Evolutionary conservation across 345 rosid species (phyloP), one percentile per base, ranked within the genome.

Genomic region (Trapa bicornis): DNA sequence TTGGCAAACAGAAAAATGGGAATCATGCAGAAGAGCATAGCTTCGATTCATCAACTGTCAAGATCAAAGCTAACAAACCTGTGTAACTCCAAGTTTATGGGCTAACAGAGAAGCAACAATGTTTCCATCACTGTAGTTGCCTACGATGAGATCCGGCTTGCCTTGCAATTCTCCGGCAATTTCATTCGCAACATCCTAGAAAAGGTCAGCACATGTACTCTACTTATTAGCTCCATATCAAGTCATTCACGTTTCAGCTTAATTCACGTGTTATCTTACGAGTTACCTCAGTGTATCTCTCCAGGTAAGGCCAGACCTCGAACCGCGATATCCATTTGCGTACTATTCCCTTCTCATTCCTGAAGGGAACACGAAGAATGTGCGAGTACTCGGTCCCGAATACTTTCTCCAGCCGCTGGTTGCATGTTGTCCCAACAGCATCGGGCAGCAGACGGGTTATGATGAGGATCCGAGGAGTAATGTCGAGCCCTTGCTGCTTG

Each of bases 71-170:
- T 11, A 58, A 12, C 79, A 68, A 77, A 92, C 96, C 98, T 92
- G 91, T 32, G 98, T 92, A 57, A 92, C 98, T 37, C 98, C 87
- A 69, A 92, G 76, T 70, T 89, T 87, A 74, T 89, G 96, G 8
- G 98, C 91, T 60, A 92, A 77, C 82, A 92, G 74, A 6, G 98
- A 86, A 41, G 98, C 97, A 47, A 89, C 98, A 13, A 92, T 84
- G 82, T 92, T 92, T 22, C 97, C 98, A 47, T 92, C 98, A 67
- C 98, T 92, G 81, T 92, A 92, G 74, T 92, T 92, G n/a, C 97
- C 98, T 22, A 92, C 83, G 72, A 92, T 89, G 69, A 92, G 83
- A 82, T 92, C 97, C 29, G 97, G 96, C 77, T 89, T 87, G 35
- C 96, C 96, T 47, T 92, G 90, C 73, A 92, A 74, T 78, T 92